Evolutionary conservation across 768 basidiomycete species (phyloP).

Genomic region (Boletus reticulatus): DNA sequence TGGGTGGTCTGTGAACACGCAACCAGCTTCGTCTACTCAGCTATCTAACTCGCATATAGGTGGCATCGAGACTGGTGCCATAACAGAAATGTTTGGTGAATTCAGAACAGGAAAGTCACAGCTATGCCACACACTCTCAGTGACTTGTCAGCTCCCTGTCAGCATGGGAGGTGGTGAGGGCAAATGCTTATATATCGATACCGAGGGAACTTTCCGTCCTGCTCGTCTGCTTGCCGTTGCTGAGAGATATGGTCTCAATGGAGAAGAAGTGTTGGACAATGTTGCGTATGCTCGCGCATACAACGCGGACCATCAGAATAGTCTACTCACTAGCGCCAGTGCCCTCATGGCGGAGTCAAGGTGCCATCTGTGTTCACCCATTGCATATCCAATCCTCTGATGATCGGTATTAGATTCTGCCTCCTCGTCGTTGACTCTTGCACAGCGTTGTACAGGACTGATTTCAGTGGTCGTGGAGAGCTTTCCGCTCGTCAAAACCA

Average conservation of each 20-base stretch:
- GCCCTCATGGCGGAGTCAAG: conserved; percentile 99
- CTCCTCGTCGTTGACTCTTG: conserved; percentile 96
- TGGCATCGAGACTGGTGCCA: conserved; percentile 97
- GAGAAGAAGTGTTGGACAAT: conserved; percentile 97
- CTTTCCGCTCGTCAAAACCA: conserved; percentile 94
- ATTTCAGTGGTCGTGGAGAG: conserved; percentile 94
- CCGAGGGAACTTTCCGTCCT: conserved; percentile 98
- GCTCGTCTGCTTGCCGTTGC: conserved; percentile 92
- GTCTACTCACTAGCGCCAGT: conserved; percentile 85
- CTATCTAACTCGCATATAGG: conserved; percentile 43
- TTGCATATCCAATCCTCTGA: conserved; percentile 4
- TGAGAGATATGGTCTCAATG: conserved; percentile 94
- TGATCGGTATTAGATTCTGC: conserved; percentile 67
- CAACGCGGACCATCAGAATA: conserved; percentile 96
- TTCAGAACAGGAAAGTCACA: conserved; percentile 99
- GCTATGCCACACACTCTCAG: conserved; percentile 95
- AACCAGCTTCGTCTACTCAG: neutral
- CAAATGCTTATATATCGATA: conserved; percentile 98
- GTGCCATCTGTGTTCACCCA: conserved; percentile 42
- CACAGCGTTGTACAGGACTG: conserved; percentile 92
- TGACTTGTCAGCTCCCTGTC: conserved; percentile 95
- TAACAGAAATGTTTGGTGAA: conserved; percentile 98
- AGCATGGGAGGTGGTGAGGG: conserved; percentile 99
- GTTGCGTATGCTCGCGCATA: conserved; percentile 98
- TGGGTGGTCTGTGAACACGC: conserved; percentile 64